These are phyloP conservation scores for Karstenula rhodostoma DNA, from an alignment of 2,329 filamentous ascomycete species.

Conservation along the genomic window DNA sequence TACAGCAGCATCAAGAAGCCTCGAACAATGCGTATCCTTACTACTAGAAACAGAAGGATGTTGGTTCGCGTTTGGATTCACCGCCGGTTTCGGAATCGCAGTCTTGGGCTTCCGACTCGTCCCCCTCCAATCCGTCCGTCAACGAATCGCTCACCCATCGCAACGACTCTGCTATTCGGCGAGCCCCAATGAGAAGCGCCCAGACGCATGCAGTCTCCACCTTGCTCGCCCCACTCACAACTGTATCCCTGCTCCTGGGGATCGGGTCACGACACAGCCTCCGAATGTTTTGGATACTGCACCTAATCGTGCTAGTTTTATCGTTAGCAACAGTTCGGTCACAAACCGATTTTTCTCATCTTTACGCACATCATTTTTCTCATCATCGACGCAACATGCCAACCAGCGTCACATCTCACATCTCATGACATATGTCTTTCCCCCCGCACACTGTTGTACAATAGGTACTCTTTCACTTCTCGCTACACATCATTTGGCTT, in stretches of 20 bases:
- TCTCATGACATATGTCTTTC: not conserved
- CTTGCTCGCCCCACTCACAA: not conserved
- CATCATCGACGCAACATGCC: not conserved
- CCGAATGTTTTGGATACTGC: no score
- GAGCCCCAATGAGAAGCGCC: not conserved
- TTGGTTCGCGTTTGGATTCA: not conserved
- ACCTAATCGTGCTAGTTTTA: not conserved
- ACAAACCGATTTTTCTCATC: not conserved
- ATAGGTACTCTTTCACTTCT: not conserved
- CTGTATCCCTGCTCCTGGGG: not conserved
- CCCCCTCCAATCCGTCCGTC: no score
- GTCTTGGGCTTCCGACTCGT: not conserved
- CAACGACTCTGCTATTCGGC: not conserved
- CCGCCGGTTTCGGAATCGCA: not conserved
- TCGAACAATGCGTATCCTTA: constrained; percentile 9
- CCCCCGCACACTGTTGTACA: not conserved
- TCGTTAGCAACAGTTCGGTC: not conserved
- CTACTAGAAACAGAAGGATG: constrained; percentile 7
- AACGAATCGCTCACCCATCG: no score
- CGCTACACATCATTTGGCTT: not conserved
- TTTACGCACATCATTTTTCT: not conserved
- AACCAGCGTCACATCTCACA: not conserved
- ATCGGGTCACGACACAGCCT: not conserved
- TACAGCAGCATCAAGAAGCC: constrained; percentile 21
- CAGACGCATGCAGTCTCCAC: not conserved